Conservation (phyloP, 2,329 filamentous ascomycete species). For the Aurifilum marmelostoma region DNA sequence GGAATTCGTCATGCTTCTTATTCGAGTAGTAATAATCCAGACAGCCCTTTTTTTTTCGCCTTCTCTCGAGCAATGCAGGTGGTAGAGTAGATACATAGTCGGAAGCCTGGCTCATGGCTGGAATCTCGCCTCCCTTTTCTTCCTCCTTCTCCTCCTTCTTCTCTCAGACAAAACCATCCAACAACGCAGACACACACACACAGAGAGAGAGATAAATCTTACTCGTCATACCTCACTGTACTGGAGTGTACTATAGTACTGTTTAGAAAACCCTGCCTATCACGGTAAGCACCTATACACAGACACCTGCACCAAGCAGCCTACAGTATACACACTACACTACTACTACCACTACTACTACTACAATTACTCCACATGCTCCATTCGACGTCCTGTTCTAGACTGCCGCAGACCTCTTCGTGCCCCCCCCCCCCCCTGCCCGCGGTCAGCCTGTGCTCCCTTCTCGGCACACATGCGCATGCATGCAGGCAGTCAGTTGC, state of each 20-base stretch:
- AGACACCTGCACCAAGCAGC: too few relatives aligned
- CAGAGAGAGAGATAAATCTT: too few relatives aligned
- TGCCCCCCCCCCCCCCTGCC: conserved; percentile 11
- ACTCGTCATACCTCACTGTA: too few relatives aligned
- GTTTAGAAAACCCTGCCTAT: too few relatives aligned
- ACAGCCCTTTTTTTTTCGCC: too few relatives aligned
- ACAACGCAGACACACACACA: too few relatives aligned
- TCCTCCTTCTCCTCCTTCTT: background rate
- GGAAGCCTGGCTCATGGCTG: background rate
- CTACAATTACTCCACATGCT: conserved; percentile 16
- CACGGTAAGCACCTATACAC: too few relatives aligned
- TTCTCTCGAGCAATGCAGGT: background rate
- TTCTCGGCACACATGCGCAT: too few relatives aligned
- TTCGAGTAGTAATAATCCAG: background rate
- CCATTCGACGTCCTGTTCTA: conserved; percentile 20
- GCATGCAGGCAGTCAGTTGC: background rate
- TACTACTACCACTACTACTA: too few relatives aligned
- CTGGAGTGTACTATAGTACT: too few relatives aligned
- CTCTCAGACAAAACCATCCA: too few relatives aligned
- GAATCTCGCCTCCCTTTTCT: background rate
- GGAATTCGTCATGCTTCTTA: background rate
- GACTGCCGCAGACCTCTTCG: conserved; percentile 21
- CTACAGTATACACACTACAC: background rate
- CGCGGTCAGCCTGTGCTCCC: background rate
- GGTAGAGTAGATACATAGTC: background rate